These are phyloP conservation scores for Ustilago curta DNA, from an alignment of 1,284 basidiomycete genomes.

Conservation along the genomic window DNA sequence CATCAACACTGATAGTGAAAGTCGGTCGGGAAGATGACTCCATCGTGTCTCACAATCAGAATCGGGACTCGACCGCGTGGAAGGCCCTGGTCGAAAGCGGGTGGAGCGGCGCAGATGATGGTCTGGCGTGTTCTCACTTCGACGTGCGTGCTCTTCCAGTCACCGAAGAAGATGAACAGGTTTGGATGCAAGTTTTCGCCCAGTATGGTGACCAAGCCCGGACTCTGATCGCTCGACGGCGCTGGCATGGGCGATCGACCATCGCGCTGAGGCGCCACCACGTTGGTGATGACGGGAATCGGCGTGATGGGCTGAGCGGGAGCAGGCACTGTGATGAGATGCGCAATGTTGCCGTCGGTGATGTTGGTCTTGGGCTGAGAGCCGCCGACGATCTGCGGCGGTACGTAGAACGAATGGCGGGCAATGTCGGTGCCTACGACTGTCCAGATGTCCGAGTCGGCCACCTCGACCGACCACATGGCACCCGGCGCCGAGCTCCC, in stretches of 20 bases:
- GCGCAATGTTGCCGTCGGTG: slow-evolving; percentile 45
- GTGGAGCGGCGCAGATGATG: slow-evolving; percentile 68
- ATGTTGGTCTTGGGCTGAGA: slow-evolving; percentile 28
- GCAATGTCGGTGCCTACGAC: slow-evolving; percentile 80
- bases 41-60: slow-evolving; percentile 86
- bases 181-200: slow-evolving; percentile 89
- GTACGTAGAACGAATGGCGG: slow-evolving; percentile 70
- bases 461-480: slow-evolving; percentile 57
- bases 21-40: slow-evolving; percentile 86
- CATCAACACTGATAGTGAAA: slow-evolving; percentile 51
- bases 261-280: slow-evolving; percentile 79
- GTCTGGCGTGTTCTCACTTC: slow-evolving; percentile 91
- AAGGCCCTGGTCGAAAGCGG: slow-evolving; percentile 46
- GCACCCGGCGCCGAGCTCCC: slow-evolving; percentile 45
- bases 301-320: slow-evolving; percentile 71
- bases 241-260: slow-evolving; percentile 36
- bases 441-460: slow-evolving; percentile 85
- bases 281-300: slow-evolving; percentile 76
- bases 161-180: slow-evolving; percentile 87
- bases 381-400: slow-evolving; percentile 59
- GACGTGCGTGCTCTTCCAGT: slow-evolving; percentile 84
- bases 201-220: slow-evolving; percentile 83
- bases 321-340: slow-evolving; percentile 60
- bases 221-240: slow-evolving; percentile 64
- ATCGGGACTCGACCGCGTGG: slow-evolving; percentile 75